Evolutionary conservation across 1,284 basidiomycete species (phyloP).

Genomic region (Sanghuangporus sanghuang): DNA sequence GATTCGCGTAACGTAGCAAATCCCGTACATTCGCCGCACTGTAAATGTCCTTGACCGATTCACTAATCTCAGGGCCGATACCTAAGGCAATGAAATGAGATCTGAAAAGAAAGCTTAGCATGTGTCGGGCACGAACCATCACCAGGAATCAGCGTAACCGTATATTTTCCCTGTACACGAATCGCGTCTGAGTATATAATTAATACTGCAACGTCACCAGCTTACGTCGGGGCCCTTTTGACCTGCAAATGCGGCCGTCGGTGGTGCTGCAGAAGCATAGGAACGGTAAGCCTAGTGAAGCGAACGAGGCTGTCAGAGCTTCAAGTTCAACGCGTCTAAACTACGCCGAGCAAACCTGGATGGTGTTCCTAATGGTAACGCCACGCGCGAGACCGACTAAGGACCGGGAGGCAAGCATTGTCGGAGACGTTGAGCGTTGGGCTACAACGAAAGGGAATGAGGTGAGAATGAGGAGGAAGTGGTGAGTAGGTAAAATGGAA

Average conservation of each 20-base stretch:
- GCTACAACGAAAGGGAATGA: slow-evolving; percentile 1
- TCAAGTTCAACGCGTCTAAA: not conserved
- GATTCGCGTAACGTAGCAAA: slow-evolving; percentile 12
- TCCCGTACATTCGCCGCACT: slow-evolving; percentile 69
- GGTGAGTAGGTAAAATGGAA: too few species aligned
- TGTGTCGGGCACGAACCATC: slow-evolving; percentile 55
- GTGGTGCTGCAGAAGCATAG: slow-evolving; percentile 60
- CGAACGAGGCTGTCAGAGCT: not conserved
- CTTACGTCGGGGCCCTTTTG: slow-evolving; percentile 83
- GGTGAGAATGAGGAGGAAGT: not conserved
- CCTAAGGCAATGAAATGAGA: slow-evolving; percentile 53
- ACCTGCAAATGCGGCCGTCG: slow-evolving; percentile 84
- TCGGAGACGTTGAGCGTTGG: slow-evolving; percentile 5
- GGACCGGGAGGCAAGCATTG: slow-evolving; percentile 56
- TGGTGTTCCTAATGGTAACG: slow-evolving; percentile 27
- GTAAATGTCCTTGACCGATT: slow-evolving; percentile 95
- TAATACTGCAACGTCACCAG: slow-evolving; percentile 18
- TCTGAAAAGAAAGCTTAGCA: not conserved
- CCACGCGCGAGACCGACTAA: slow-evolving; percentile 50
- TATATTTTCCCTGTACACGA: slow-evolving; percentile 81
- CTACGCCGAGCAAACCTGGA: slow-evolving; percentile 7
- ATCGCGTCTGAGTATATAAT: not conserved
- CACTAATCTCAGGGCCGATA: slow-evolving; percentile 98
- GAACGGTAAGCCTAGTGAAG: slow-evolving; percentile 44
- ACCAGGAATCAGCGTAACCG: slow-evolving; percentile 88